Percentiles rank a stretch among this genome's conserved stretches.
Evolutionary conservation across 805 yeast genomes (phyloP).

Genomic region (Maudiozyma turicensis): DNA sequence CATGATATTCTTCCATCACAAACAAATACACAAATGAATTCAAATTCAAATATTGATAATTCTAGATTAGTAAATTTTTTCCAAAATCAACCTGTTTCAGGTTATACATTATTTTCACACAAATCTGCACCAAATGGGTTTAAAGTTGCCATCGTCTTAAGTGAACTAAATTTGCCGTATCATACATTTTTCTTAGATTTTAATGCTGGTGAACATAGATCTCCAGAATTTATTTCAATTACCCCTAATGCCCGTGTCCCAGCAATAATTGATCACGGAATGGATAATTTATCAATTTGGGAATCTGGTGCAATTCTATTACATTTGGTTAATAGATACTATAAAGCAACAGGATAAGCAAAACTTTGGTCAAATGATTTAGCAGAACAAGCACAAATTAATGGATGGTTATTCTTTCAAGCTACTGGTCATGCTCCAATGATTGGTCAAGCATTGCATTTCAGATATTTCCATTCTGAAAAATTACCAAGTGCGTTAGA

Average conservation of each 20-base stretch:
- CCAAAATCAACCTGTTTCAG: constrained; percentile 66
- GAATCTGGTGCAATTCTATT: constrained; percentile 88
- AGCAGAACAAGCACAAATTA: constrained; percentile 73
- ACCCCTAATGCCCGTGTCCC: constrained; percentile 96
- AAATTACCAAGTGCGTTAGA: constrained; percentile 84
- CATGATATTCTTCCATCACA: constrained; percentile 7
- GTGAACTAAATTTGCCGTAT: constrained; percentile 72
- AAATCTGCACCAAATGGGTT: constrained; percentile 94
- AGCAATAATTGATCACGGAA: constrained; percentile 80
- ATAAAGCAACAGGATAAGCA: constrained; percentile 55
- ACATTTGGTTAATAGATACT: constrained; percentile 63
- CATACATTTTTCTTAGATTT: constrained; percentile 80
- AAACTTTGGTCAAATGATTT: constrained; percentile 68
- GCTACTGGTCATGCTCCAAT: constrained; percentile 98
- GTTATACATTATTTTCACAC: constrained; percentile 73
- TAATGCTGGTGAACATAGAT: constrained; percentile 80
- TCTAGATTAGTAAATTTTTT: constrained; percentile 62
- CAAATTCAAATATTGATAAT: constrained; percentile 32
- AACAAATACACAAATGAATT: constrained; percentile 30
- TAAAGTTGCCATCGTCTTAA: constrained; percentile 83
- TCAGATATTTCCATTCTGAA: constrained; percentile 80
- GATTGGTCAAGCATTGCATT: constrained; percentile 95
- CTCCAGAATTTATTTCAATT: constrained; percentile 87
- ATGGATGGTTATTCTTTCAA: constrained; percentile 88
- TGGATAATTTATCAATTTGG: constrained; percentile 78